These are phyloP conservation scores for Claviceps fusiformis DNA, from an alignment of 2,329 filamentous ascomycete species.

Conservation along the genomic window DNA sequence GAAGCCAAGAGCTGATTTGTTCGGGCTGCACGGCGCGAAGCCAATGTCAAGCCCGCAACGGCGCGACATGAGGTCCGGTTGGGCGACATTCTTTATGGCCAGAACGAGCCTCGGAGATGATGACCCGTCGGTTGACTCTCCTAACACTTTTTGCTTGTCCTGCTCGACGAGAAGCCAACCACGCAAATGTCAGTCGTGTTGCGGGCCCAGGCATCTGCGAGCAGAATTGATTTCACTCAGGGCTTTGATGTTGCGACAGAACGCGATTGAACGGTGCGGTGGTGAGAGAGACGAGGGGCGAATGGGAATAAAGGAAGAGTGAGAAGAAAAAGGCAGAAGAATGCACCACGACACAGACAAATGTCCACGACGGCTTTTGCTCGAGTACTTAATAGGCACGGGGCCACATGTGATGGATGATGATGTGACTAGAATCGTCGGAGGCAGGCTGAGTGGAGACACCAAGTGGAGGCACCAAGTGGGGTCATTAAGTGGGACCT, in stretches of 20 bases:
- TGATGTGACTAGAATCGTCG: constrained; percentile 2
- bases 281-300: neutral
- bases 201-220: neutral
- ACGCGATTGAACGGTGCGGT: neutral
- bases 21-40: constrained; percentile 1
- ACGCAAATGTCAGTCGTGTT: neutral
- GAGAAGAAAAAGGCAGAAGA: neutral
- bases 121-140: neutral
- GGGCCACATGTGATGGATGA: neutral
- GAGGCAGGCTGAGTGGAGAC: neutral
- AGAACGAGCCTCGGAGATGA: neutral
- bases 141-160: neutral
- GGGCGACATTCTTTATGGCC: constrained; percentile 1
- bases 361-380: neutral
- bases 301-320: neutral
- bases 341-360: neutral
- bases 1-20: neutral
- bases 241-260: neutral
- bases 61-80: neutral
- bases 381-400: neutral
- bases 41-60: neutral
- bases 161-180: constrained; percentile 1
- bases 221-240: neutral
- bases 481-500: too few species aligned
- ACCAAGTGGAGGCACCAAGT: neutral